Base-by-base conservation (phyloP, 768 basidiomycete genomes). In the Tulasnella sp. region DNA sequence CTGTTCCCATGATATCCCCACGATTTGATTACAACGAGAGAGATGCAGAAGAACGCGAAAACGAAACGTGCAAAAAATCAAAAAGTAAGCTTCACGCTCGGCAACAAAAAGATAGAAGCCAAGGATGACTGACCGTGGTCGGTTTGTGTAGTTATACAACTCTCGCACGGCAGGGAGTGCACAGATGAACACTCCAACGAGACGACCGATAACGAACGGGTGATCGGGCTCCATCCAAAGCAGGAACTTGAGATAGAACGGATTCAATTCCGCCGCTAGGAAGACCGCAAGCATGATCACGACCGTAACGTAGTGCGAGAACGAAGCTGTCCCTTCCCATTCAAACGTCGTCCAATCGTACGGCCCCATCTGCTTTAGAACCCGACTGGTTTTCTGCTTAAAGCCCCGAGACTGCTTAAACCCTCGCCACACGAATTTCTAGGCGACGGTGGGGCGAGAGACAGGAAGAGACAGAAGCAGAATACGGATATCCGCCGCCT, bases 171-270 rank as follows among this genome's bases (percentile, higher is more conserved):
- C 93, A 14, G 93, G 93, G 39, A 95, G 85, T n/a, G 90, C 93
- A 80, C 93, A 95, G 2, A 95, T 84, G 81, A 95, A 95, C 78
- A 95, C 89, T 77, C 89, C 89, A 19, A 88, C 89, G 12, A 95
- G 87, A 40, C 89, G 85, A 78, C 88, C 84, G 77, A 94, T 91
- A 71, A 95, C 86, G 78, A 95, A 89, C 14, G 93, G 93, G 82
- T 95, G 93, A 82, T 93, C 91, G 42, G 93, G 94, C 81, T 94
- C 93, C 90, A 95, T 91, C 93, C 93, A 94, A 45, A 95, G 85
- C 77, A 90, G 79, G 79, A 91, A 92, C 87, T 95, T 95, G 52
- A 95, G 85, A 83, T 95, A 95, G 83, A 95, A 95, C 5, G 93
- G 92, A 80, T 91, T 93, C 72, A 95, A 85, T 82, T 95, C 93